A percentile compares a stretch with the other conserved stretches of the same genome.
These are phyloP conservation scores for Candida tibetensis DNA, from an alignment of 805 yeast genomes.

Conservation along the genomic window DNA sequence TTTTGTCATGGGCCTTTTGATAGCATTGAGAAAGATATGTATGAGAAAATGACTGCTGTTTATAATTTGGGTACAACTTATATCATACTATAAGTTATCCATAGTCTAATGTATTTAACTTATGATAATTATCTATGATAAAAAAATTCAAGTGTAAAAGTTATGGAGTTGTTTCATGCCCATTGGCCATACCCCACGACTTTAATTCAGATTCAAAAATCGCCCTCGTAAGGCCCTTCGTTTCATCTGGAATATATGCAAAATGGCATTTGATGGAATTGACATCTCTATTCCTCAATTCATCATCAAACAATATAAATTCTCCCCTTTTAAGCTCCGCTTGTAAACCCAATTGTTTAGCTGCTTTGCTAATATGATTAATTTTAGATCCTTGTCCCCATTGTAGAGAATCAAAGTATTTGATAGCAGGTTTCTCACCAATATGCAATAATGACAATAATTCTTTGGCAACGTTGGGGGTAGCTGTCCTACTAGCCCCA, in stretches of 20 bases:
- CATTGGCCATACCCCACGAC: constrained; percentile 24
- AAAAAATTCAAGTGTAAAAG: no score
- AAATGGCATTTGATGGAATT: constrained; percentile 68
- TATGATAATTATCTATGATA: no score
- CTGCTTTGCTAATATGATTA: constrained; percentile 51
- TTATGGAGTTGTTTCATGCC: no score
- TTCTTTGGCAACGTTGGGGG: constrained; percentile 73
- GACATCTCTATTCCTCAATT: constrained; percentile 73
- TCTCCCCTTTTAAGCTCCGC: constrained; percentile 43
- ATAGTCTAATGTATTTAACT: no score
- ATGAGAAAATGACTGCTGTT: not conserved
- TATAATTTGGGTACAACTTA: no score
- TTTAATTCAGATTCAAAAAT: constrained; percentile 47
- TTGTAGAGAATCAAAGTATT: constrained; percentile 55
- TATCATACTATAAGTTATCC: no score
- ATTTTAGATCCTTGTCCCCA: constrained; percentile 69
- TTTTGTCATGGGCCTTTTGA: constrained; percentile 6
- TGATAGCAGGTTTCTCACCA: constrained; percentile 49
- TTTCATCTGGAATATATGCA: constrained; percentile 57
- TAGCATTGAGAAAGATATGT: not conserved
- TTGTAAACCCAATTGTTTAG: constrained; percentile 46
- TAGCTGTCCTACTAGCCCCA: constrained; percentile 76
- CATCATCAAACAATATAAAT: constrained; percentile 71
- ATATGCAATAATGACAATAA: constrained; percentile 54
- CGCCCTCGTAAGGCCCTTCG: constrained; percentile 53